Evolutionary conservation across 805 yeast genomes (phyloP), one percentile per base, ranked within the genome.

Genomic region (Saccharomycopsis sp.): DNA sequence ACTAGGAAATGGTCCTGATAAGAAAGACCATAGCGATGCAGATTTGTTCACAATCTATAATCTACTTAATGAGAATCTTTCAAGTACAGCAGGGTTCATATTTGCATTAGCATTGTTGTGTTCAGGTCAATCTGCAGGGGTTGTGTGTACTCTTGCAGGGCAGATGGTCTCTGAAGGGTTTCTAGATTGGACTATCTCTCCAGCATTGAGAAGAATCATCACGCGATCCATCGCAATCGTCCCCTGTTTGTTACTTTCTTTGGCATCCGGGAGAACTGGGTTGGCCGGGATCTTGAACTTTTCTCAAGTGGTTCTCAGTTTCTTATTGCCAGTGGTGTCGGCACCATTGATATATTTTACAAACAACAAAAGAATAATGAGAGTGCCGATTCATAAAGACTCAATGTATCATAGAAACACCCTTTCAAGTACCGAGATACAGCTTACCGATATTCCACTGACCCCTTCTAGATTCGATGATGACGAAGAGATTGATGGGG

Each of bases 61-160:
- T 57, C 74, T 91, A 70, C 77, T 91, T 24, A 76, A 82, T 3
- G 73, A 76, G 34, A 88, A 87, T 65, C 76, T 91, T 46, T 87
- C 96, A 1, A 86, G 88, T 15, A 82, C 91, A 3, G 97, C 97
- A 0, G 97, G 96, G 3, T 74, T 88, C 8, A 85, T 91, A 0
- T 91, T 91, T 75, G 97, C 97, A 0, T 71, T 90, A 53, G 97
- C 97, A 0, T 79, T 91, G 71, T 74, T 91, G 51, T 91, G 88
- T 68, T 85, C 92, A 14, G 97, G 97, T n/a, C 92, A 91, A 67
- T 85, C 94, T 65, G 97, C 97, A 1, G 97, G 97, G 48, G 88
- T 92, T 46, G 96, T 91, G 18, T 91, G 96, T 67, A 91, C 97
- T 0, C 78, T 91, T 65, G 91, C 97, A 1, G 96, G 97, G 41